Evolutionary conservation across 73 alveolate species (phyloP).

Genomic region (Symbiodinium pilosum): DNA sequence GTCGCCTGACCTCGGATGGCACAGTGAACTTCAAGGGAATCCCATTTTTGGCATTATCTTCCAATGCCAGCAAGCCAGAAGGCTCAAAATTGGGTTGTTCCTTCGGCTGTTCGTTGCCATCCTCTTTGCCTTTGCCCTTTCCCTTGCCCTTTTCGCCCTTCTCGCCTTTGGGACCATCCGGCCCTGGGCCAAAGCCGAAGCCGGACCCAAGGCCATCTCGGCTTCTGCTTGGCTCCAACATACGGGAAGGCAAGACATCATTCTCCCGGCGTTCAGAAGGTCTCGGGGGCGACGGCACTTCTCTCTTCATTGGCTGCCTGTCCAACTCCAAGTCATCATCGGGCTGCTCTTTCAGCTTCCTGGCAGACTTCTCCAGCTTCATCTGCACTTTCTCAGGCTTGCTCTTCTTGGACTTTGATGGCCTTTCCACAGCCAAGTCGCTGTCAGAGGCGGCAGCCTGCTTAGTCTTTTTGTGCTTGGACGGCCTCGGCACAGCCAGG

Average conservation of each 20-base stretch:
- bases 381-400: not conserved
- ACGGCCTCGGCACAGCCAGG: not conserved
- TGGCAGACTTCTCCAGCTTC: not conserved
- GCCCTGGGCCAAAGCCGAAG: not conserved
- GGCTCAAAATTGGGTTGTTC: slow-evolving; percentile 97
- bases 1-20: slow-evolving; percentile 66
- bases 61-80: slow-evolving; percentile 97
- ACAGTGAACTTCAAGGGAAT: slow-evolving; percentile 96
- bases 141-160: slow-evolving; percentile 56
- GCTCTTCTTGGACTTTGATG: not conserved
- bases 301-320: not conserved
- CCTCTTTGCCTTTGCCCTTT: slow-evolving; percentile 82
- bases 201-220: slow-evolving; percentile 3
- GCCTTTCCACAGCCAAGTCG: not conserved
- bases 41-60: slow-evolving; percentile 96
- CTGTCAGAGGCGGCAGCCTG: not conserved
- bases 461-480: not conserved
- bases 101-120: slow-evolving; percentile 50
- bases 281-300: not conserved
- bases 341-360: not conserved
- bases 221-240: slow-evolving; percentile 42
- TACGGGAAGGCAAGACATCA: not conserved
- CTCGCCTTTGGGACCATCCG: not conserved
- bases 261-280: not conserved
- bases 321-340: not conserved